These are phyloP conservation scores for Rhizopogon vulgaris DNA, from an alignment of 768 basidiomycete species.

Conservation along the genomic window DNA sequence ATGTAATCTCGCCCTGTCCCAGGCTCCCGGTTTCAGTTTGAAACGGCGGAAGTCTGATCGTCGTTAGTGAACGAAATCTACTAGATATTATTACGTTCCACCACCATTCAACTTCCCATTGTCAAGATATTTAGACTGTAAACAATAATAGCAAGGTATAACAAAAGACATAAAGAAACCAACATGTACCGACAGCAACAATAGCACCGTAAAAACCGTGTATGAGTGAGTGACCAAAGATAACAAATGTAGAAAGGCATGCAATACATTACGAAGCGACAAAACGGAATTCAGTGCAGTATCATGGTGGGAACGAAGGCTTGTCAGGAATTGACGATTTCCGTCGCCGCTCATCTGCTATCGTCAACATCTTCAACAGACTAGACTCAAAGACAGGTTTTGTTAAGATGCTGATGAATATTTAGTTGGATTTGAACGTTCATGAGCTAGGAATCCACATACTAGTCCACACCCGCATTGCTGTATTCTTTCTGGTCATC, in stretches of 20 bases:
- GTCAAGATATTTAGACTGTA: no score
- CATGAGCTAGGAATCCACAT: conserved; percentile 19
- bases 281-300: background rate
- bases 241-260: background rate
- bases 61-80: no score
- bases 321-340: background rate
- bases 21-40: no score
- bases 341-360: conserved; percentile 36
- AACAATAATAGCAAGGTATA: background rate
- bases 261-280: background rate
- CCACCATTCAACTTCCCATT: no score
- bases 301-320: background rate
- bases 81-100: no score
- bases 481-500: conserved; percentile 71
- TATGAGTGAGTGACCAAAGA: background rate
- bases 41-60: no score
- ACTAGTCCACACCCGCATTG: conserved; percentile 73
- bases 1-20: no score
- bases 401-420: conserved; percentile 53
- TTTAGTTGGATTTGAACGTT: background rate
- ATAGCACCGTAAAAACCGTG: background rate
- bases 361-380: conserved; percentile 34
- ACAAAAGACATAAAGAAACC: background rate
- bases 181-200: background rate
- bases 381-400: conserved; percentile 70